A percentile compares a stretch with the other conserved stretches of the same genome.
phyloP scores from a whole-genome alignment of 139 green algal genomes.

The Picocystis salinarum region DNA sequence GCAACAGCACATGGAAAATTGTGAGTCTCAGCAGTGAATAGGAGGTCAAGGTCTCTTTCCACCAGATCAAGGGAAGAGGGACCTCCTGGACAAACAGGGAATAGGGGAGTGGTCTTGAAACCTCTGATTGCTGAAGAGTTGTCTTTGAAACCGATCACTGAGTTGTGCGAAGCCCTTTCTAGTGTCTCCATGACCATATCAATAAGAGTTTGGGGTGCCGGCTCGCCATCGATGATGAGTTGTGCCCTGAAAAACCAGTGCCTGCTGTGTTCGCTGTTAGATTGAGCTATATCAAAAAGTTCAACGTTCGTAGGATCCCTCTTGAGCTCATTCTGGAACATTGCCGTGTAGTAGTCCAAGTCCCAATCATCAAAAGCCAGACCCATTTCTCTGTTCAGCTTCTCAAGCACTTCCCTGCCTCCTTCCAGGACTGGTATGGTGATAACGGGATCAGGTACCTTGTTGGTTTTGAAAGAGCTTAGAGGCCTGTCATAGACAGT shows the following conservation, averaged over 20 bases:
- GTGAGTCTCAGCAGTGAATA: slow-evolving; percentile 98
- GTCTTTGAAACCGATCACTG: slow-evolving; percentile 96
- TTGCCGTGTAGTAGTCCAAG: slow-evolving; percentile 70
- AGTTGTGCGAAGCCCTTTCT: slow-evolving; percentile 70
- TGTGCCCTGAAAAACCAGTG: slow-evolving; percentile 48
- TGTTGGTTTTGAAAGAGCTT: slow-evolving; percentile 37
- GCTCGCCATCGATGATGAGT: slow-evolving; percentile 71
- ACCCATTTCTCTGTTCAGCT: slow-evolving; percentile 67
- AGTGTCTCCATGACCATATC: slow-evolving; percentile 61
- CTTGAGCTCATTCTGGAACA: slow-evolving; percentile 52
- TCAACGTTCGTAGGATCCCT: slow-evolving; percentile 95
- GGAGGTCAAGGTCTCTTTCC: slow-evolving; percentile 75
- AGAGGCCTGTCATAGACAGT: slow-evolving; percentile 61
- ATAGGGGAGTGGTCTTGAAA: slow-evolving; percentile 41
- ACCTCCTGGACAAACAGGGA: slow-evolving; percentile 50
- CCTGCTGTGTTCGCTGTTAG: slow-evolving; percentile 61
- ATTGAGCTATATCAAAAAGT: slow-evolving; percentile 98
- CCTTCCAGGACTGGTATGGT: slow-evolving; percentile 64
- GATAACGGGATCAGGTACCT: slow-evolving; percentile 41
- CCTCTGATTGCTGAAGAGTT: slow-evolving; percentile 89
- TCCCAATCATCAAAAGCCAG: slow-evolving; percentile 96
- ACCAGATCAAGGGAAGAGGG: slow-evolving; percentile 38
- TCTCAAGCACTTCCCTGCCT: slow-evolving; percentile 56
- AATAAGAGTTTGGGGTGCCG: slow-evolving; percentile 44
- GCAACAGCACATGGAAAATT: slow-evolving; percentile 98